Percentiles rank a stretch among this genome's conserved stretches.
Evolutionary conservation across 2,329 filamentous ascomycete species (phyloP).

Genomic region (Venturia pyrina): DNA sequence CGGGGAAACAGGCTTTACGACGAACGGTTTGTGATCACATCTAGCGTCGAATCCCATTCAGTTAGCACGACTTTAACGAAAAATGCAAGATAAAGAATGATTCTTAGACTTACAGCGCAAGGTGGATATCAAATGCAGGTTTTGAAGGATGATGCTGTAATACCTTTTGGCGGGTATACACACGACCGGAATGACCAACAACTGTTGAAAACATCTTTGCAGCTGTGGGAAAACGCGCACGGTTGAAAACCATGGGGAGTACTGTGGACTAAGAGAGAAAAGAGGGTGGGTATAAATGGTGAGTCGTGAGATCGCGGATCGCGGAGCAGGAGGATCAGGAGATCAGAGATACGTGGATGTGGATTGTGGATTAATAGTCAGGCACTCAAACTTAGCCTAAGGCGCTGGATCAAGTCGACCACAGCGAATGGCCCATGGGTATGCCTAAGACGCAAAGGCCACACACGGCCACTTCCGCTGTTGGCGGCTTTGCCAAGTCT

Average conservation of each 20-base stretch:
- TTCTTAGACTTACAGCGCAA: constrained; percentile 25
- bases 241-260: constrained; percentile 18
- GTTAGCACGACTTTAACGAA: constrained; percentile 10
- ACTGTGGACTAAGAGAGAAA: too few species aligned
- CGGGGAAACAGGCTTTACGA: constrained; percentile 25
- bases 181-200: constrained; percentile 24
- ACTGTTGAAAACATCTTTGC: constrained; percentile 17
- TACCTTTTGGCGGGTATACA: constrained; percentile 24
- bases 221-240: constrained; percentile 17
- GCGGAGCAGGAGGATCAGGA: too few species aligned
- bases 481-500: too few species aligned
- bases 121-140: constrained; percentile 24
- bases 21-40: constrained; percentile 23
- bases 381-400: too few species aligned
- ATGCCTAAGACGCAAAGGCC: too few species aligned
- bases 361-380: too few species aligned
- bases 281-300: too few species aligned
- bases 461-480: too few species aligned
- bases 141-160: constrained; percentile 21
- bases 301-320: too few species aligned
- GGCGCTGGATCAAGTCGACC: too few species aligned
- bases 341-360: too few species aligned
- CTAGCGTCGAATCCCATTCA: constrained; percentile 17
- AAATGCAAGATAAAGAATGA: constrained; percentile 15
- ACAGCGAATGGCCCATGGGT: too few species aligned